These are phyloP conservation scores for Cyamopsis tetragonoloba DNA, from an alignment of 306 rosid species.

Conservation along the genomic window DNA sequence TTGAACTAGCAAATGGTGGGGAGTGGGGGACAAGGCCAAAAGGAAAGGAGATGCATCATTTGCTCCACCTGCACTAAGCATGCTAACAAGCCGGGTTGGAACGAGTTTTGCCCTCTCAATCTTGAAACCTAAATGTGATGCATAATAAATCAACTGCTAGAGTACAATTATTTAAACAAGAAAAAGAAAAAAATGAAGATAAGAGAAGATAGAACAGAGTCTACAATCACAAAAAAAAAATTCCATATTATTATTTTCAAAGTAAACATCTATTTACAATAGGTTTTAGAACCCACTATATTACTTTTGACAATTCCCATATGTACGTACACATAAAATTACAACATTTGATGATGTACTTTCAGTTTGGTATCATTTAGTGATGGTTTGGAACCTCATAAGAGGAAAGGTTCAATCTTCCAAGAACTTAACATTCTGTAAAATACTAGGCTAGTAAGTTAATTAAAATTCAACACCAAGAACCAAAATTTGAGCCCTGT, in stretches of 20 bases:
- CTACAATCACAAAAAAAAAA: slow-evolving; percentile 5
- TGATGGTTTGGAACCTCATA: slow-evolving; percentile 45
- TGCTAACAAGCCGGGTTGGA: too few relatives aligned
- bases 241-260: slow-evolving; percentile 30
- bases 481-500: slow-evolving; percentile 25
- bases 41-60: neutral
- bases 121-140: too few relatives aligned
- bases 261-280: slow-evolving; percentile 30
- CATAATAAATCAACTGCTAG: too few relatives aligned
- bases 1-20: neutral
- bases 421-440: slow-evolving; percentile 33
- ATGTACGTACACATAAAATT: too few relatives aligned
- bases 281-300: slow-evolving; percentile 26
- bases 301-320: slow-evolving; percentile 17
- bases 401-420: slow-evolving; percentile 38
- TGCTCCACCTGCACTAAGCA: neutral
- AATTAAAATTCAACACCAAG: slow-evolving; percentile 29
- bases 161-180: too few relatives aligned
- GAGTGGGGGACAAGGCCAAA: neutral
- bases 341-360: slow-evolving; percentile 21
- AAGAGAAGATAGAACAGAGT: neutral
- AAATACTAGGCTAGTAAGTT: slow-evolving; percentile 17
- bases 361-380: slow-evolving; percentile 23
- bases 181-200: slow-evolving; percentile 4
- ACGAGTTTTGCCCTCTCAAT: too few relatives aligned